Evolutionary conservation across 306 rosid species (phyloP).

Genomic region (Ochetophila trinervis): DNA sequence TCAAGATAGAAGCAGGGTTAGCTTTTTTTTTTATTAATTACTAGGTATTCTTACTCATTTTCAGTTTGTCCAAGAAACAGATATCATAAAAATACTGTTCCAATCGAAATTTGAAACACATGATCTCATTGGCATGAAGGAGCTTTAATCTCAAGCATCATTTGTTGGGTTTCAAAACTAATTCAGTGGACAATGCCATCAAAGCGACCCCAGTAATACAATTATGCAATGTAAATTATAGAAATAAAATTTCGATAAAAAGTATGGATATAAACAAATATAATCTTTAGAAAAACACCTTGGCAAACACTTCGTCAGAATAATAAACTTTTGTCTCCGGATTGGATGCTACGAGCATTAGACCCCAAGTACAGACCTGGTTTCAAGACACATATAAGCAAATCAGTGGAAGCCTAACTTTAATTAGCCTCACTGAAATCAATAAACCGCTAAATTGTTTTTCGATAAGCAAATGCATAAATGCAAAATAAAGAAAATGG

Average conservation of each 20-base stretch:
- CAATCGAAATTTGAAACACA: slow-evolving; percentile 1
- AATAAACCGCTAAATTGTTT: background rate
- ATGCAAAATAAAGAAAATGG: background rate
- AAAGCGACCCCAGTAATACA: background rate
- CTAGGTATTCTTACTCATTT: background rate
- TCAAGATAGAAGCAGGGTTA: slow-evolving; percentile 1
- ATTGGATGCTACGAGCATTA: slow-evolving; percentile 46
- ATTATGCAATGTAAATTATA: background rate
- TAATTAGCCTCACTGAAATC: background rate
- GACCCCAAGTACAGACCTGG: slow-evolving; percentile 83
- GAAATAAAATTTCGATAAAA: background rate
- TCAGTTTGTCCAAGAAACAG: background rate
- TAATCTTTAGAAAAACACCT: slow-evolving; percentile 38
- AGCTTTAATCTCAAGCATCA: background rate
- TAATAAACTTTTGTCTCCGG: slow-evolving; percentile 48
- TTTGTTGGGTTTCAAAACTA: background rate
- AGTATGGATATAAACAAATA: background rate
- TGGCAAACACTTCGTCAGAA: slow-evolving; percentile 67
- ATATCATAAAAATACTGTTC: background rate
- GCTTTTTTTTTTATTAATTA: background rate
- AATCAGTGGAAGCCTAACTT: background rate
- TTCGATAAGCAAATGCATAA: background rate
- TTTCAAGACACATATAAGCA: slow-evolving; percentile 7
- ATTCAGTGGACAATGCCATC: background rate
- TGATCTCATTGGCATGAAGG: background rate